Evolutionary conservation across 1,139 yeast genomes (phyloP), one percentile per base, ranked within the genome.

Genomic region (Candida mesenterica): DNA sequence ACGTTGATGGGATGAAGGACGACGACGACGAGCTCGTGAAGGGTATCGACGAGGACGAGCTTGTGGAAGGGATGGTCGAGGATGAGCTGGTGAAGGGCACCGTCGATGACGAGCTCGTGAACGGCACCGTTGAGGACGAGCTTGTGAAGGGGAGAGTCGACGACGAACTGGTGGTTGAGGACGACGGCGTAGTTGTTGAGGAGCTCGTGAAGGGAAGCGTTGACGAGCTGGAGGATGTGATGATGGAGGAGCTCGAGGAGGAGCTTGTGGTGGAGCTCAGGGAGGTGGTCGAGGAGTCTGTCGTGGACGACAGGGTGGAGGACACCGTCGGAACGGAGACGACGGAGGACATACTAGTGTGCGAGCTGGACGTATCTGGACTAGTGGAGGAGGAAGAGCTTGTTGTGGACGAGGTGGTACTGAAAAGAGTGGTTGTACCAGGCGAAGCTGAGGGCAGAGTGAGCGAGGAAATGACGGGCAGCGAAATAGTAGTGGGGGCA

Each of bases 211-310:
- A 19, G 3, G 23, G 9, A 12, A 17, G 5, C 10, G 15, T 24
- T 10, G 28, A 31, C 14, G 28, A 13, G 19, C 24, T 9, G 7
- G 13, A 19, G 13, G 25, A 16, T n/a, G 32, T 8, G 5, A 15
- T 10, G 15, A 12, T 8, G 4, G 30, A 13, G 22, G 34, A 17
- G n/a, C n/a, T n/a, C n/a, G 26, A 22, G 15, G 24, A 12, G 7
- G 31, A 24, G 24, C 26, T 31, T 22, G 37, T 29, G 19, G 30
- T 23, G 6, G 38, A n/a, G n/a, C n/a, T n/a, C n/a, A n/a, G n/a
- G n/a, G 26, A 7, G 22, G 9, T n/a, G n/a, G n/a, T 28, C 15
- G 18, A 20, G 20, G 38, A 13, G 14, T 14, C 1, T 12, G 9
- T 19, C 3, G 30, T 23, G 32, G 35, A 32, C 20, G 33, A 27